These are phyloP conservation scores for Amoebophrya sp. DNA, from an alignment of 169 alveolate species.

Conservation along the genomic window DNA sequence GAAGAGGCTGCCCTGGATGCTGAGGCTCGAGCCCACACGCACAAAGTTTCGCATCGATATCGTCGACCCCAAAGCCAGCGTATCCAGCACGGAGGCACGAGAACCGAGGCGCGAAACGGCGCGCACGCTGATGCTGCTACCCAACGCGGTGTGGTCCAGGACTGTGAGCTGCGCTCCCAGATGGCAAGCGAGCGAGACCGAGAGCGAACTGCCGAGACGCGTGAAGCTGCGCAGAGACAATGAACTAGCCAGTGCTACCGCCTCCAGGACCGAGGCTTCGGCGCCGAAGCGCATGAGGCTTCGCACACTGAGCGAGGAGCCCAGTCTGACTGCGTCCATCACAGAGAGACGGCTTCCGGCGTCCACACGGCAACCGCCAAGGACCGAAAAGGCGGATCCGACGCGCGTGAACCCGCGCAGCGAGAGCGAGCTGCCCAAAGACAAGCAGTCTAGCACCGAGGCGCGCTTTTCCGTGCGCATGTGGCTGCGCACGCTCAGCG, in stretches of 20 bases:
- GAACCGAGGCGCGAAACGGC: background rate
- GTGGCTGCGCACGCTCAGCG: background rate
- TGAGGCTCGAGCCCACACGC: no score
- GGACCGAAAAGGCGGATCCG: background rate
- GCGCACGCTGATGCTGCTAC: background rate
- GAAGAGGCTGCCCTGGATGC: background rate
- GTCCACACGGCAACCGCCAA: constrained; percentile 16
- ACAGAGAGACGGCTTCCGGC: background rate
- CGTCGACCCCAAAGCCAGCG: background rate
- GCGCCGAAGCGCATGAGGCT: background rate
- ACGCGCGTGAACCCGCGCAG: background rate
- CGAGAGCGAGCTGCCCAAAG: background rate
- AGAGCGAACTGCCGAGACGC: constrained; percentile 16
- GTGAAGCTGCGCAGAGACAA: background rate
- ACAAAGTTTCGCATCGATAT: background rate
- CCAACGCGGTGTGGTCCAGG: background rate
- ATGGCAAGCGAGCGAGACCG: background rate
- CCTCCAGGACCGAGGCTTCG: background rate
- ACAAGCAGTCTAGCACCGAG: background rate
- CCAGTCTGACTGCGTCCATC: background rate
- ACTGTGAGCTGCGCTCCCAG: background rate
- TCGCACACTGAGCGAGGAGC: constrained; percentile 13
- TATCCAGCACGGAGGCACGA: background rate
- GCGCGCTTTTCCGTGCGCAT: background rate
- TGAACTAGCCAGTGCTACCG: background rate